Conservation (phyloP, 1,139 yeast genomes). For the Sugiyamaella japonica region DNA sequence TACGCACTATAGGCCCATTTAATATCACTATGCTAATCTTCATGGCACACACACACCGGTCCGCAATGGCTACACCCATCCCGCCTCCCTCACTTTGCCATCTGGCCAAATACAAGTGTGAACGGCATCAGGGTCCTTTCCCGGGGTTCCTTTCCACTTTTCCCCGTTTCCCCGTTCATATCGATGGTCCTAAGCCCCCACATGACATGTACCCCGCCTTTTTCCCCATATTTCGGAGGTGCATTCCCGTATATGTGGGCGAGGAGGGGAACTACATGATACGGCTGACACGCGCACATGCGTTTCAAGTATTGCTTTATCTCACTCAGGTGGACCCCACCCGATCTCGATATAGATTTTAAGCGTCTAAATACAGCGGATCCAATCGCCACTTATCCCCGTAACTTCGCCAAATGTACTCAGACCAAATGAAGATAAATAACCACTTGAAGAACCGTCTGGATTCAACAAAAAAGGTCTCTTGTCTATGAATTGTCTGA, state of each 20-base stretch:
- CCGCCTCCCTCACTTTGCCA: background rate
- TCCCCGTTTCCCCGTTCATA: conserved; percentile 2
- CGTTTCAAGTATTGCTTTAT: background rate
- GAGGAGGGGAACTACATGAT: background rate
- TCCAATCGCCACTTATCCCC: conserved; percentile 14
- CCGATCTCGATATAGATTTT: background rate
- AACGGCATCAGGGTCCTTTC: background rate
- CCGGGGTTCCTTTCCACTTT: conserved; percentile 5
- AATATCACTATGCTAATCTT: too few relatives aligned
- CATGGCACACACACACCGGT: background rate
- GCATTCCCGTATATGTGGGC: background rate
- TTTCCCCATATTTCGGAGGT: conserved; percentile 1
- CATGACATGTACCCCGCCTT: conserved; percentile 10
- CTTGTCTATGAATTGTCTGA: background rate
- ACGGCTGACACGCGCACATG: background rate
- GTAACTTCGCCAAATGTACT: conserved; percentile 5
- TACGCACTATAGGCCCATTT: too few relatives aligned
- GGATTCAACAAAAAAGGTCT: background rate
- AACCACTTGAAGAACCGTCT: conserved; percentile 11
- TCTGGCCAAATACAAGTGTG: background rate
- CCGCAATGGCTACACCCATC: background rate
- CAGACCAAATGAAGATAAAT: conserved; percentile 5
- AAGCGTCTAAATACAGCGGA: background rate
- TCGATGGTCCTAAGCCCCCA: conserved; percentile 5
- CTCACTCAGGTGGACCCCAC: background rate